These are phyloP conservation scores for Berkeleyomyces rouxiae DNA, from an alignment of 2,329 filamentous ascomycete species.

Conservation along the genomic window DNA sequence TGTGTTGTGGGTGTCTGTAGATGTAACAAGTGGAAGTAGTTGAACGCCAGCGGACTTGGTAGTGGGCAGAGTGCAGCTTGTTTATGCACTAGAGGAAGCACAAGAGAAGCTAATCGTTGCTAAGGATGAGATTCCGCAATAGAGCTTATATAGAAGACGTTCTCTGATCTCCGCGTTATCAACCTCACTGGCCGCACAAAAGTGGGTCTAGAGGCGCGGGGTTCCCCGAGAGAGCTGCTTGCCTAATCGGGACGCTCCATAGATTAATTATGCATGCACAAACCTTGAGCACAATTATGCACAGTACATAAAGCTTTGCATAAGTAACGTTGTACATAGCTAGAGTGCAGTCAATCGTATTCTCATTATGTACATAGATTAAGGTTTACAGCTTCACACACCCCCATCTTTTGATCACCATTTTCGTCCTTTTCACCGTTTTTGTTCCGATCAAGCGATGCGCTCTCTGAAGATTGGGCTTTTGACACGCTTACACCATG, in stretches of 20 bases:
- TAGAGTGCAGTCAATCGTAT: not conserved
- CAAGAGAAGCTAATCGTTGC: not conserved
- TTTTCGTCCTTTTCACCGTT: not conserved
- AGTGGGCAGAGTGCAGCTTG: no score
- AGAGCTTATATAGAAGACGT: not conserved
- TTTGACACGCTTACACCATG: conserved; percentile 11
- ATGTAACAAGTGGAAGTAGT: not conserved
- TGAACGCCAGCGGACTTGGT: not conserved
- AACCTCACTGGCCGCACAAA: not conserved
- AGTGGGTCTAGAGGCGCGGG: conserved; percentile 9
- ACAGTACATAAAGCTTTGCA: not conserved
- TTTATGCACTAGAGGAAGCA: no score
- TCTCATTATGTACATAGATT: not conserved
- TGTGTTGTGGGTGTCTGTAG: not conserved
- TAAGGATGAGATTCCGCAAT: not conserved
- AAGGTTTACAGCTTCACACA: not conserved
- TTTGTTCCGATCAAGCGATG: not conserved
- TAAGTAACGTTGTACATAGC: no score
- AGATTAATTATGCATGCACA: not conserved
- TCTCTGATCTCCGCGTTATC: no score
- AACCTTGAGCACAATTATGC: not conserved
- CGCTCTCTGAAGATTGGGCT: not conserved
- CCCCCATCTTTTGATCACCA: conserved; percentile 9
- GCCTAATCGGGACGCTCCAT: not conserved
- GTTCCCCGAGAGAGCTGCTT: conserved; percentile 10